These are phyloP conservation scores for Friedmanniomyces simplex DNA, from an alignment of 495 filamentous ascomycete species.

Conservation along the genomic window DNA sequence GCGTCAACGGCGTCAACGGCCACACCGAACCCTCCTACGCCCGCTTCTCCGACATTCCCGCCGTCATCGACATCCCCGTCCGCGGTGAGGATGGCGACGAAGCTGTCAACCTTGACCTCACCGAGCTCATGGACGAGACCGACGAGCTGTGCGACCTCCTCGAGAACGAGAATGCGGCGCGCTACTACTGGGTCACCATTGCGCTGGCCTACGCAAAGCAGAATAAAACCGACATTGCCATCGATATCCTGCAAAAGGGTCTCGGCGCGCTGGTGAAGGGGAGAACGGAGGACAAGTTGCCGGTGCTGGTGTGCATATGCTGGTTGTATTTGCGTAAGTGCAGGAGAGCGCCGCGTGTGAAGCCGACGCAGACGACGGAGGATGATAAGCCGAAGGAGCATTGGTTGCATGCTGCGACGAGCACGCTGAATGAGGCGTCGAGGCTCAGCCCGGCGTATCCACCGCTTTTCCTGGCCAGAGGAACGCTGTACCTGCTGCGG, in stretches of 20 bases:
- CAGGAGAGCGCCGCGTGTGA: slow-evolving; percentile 67
- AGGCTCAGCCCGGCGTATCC: slow-evolving; percentile 87
- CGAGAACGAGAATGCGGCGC: slow-evolving; percentile 79
- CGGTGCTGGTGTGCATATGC: slow-evolving; percentile 70
- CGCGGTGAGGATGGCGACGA: slow-evolving; percentile 62
- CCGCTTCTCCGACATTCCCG: slow-evolving; percentile 83
- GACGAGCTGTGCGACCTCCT: slow-evolving; percentile 89
- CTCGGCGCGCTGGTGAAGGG: slow-evolving; percentile 60
- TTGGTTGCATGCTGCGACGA: slow-evolving; percentile 83
- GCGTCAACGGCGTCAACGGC: slow-evolving; percentile 49
- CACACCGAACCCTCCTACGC: slow-evolving; percentile 27
- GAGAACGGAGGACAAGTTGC: slow-evolving; percentile 72
- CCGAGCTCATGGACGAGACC: slow-evolving; percentile 84
- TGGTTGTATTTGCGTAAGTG: slow-evolving; percentile 92
- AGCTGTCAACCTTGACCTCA: slow-evolving; percentile 84
- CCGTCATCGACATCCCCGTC: slow-evolving; percentile 83
- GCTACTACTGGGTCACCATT: slow-evolving; percentile 90
- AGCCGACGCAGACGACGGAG: slow-evolving; percentile 24
- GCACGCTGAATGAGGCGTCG: slow-evolving; percentile 82
- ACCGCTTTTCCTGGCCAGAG: slow-evolving; percentile 81
- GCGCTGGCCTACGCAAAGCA: slow-evolving; percentile 96
- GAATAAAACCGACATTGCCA: slow-evolving; percentile 80
- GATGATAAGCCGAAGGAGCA: slow-evolving; percentile 84
- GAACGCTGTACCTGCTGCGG: slow-evolving; percentile 77
- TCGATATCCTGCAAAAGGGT: slow-evolving; percentile 83